Conservation (phyloP, 1,284 basidiomycete species). For the Ganoderma sinense region DNA sequence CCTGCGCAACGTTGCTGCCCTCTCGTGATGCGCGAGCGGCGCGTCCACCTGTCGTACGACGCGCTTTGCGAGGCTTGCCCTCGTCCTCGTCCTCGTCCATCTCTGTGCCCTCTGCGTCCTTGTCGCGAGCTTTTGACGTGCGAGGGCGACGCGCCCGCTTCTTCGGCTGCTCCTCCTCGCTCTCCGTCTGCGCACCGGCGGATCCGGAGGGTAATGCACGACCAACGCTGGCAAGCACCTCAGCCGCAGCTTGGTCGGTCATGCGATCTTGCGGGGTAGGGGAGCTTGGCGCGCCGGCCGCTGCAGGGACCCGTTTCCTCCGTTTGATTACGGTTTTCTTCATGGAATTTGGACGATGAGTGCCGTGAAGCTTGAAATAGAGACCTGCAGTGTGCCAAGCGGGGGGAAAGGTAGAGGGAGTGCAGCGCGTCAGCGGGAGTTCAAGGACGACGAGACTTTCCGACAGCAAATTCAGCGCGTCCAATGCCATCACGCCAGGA, state of each 20-base stretch:
- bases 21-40: slow-evolving; percentile 28
- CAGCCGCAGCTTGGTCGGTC: slow-evolving; percentile 84
- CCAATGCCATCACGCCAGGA: slow-evolving; percentile 5
- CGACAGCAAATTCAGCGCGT: slow-evolving; percentile 15
- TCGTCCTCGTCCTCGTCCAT: slow-evolving; percentile 54
- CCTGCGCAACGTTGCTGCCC: slow-evolving; percentile 26
- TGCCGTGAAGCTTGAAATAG: slow-evolving; percentile 98
- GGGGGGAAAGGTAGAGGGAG: slow-evolving; percentile 28
- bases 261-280: slow-evolving; percentile 55
- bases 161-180: slow-evolving; percentile 64
- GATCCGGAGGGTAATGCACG: slow-evolving; percentile 52
- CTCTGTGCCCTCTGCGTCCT: slow-evolving; percentile 46
- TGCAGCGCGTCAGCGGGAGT: slow-evolving; percentile 22
- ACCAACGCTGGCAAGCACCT: slow-evolving; percentile 82
- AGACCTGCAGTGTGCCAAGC: slow-evolving; percentile 64
- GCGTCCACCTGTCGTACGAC: slow-evolving; percentile 14
- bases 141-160: slow-evolving; percentile 58
- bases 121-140: slow-evolving; percentile 46
- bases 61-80: slow-evolving; percentile 30
- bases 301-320: slow-evolving; percentile 93
- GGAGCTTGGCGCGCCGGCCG: slow-evolving; percentile 46
- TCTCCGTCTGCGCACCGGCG: slow-evolving; percentile 57
- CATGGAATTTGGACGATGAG: slow-evolving; percentile 97
- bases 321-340: slow-evolving; percentile 99
- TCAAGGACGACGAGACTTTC: not conserved